Evolutionary conservation across 768 basidiomycete species (phyloP), one percentile per base, ranked within the genome.

Genomic region (Trametes elegans): DNA sequence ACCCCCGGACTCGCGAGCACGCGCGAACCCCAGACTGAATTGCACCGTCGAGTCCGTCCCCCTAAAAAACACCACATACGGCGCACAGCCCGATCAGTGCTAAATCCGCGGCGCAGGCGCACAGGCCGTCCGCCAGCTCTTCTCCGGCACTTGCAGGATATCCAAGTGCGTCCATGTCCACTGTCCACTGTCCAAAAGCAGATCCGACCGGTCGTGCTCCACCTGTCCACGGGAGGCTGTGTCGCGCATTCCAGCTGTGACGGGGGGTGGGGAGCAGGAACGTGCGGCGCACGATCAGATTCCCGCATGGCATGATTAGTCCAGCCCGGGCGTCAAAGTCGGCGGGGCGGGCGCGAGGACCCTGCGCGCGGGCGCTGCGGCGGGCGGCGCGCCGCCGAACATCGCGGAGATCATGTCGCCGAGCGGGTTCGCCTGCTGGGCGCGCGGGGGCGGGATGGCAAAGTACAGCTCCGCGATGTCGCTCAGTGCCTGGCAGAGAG

Each of bases 381-480:
- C 66, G 28, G 75, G 68, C 9, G 75, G 62, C 2, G 79, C 79
- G 7, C 91, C 91, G 24, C 94, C 94, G 55, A 98, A 88, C 67
- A 98, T 74, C 5, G 87, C 85, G 5, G 93, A 90, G 71, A 98
- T 73, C 79, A 98, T 88, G 26, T 94, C 92, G 26, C 87, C 90
- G 45, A 98, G 70, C 5, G 95, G 88, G 66, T 96, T 96, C 7
- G 76, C 83, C 10, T 82, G 79, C 67, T 85, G 81, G 50, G 73
- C 70, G 53, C 86, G 77, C 46, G 92, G 89, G 31, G 84, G 87
- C 7, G 91, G 88, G 44, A 98, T 87, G 7, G 86, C 87, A 71
- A 99, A 98, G 71, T 91, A 94, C 23, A 93, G 69, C 13, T 78
- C 78, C 4, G 80, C 84, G 46, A 95, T 74, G 49, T 90, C 87